Evolutionary conservation across 495 filamentous ascomycete genomes (phyloP), one percentile per base, ranked within the genome.

Genomic region (Aspergillus leporis): DNA sequence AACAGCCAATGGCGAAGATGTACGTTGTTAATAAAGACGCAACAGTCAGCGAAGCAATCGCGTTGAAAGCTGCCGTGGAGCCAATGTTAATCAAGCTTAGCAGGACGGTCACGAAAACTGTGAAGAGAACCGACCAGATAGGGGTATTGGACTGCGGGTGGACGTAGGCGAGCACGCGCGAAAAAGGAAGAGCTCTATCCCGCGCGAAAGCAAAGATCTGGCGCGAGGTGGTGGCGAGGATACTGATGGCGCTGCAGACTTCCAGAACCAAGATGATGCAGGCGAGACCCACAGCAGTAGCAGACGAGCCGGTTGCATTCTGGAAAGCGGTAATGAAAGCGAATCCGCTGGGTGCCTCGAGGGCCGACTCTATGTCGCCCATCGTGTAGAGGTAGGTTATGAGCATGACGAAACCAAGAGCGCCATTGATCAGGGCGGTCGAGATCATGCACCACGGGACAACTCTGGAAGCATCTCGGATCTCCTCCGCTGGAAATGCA

Each of bases 31-130:
- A 66, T n/a, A 80, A 56, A 3, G 75, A 72, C 25, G 63, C 67
- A 13, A 77, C 66, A 8, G 68, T 62, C 1, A 81, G 57, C 4
- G 75, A 83, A 30, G 75, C 66, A 30, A 84, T 73, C 22, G 76
- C 76, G 66, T 83, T 82, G 63, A 86, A 78, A 13, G 81, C 83
- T 8, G 76, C 73, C 7, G 70, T 55, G 2, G 78, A 82, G 25
- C 80, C 83, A 51, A 87, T 18, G n/a, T 47, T 47, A n/a, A 47
- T 47, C 14, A 47, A 12, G 30, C 49, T 53, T 19, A 58, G 46
- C 7, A 30, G 47, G 16, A 49, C 40, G 0, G 55, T 62, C 40
- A 58, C 53, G 12, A 55, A 6, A 5, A 49, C 23, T 8, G 48
- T 58, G 10, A 58, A 45, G n/a, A 41, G 16, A 8, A 62, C 28